phyloP scores from a whole-genome alignment of 768 basidiomycete species.

The Sarcodon aspratus region DNA sequence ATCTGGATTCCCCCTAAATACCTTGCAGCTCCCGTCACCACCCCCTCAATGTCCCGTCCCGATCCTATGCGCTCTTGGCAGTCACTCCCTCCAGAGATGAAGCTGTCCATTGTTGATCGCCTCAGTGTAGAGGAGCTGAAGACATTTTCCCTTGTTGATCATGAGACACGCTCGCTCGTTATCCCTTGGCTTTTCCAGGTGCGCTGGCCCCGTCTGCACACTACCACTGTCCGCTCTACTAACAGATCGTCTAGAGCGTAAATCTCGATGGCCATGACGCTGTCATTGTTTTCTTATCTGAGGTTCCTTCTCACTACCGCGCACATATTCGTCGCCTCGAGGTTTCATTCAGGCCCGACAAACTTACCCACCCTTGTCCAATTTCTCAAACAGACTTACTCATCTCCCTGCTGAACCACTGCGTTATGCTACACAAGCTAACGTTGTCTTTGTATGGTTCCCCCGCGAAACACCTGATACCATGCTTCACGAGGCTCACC shows the following conservation, averaged over 20 bases:
- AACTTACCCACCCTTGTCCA: slow-evolving; percentile 12
- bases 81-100: slow-evolving; percentile 55
- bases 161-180: slow-evolving; percentile 39
- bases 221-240: slow-evolving; percentile 1
- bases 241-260: slow-evolving; percentile 27
- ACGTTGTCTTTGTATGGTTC: slow-evolving; percentile 37
- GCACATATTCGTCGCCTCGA: slow-evolving; percentile 39
- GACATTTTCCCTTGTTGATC: slow-evolving; percentile 37
- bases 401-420: slow-evolving; percentile 36
- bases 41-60: no score
- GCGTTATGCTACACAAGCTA: slow-evolving; percentile 36
- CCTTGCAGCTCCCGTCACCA: no score
- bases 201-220: slow-evolving; percentile 9
- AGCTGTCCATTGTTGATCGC: slow-evolving; percentile 40
- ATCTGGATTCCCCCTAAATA: no score
- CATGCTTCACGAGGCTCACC: slow-evolving; percentile 32
- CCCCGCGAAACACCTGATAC: slow-evolving; percentile 34
- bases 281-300: slow-evolving; percentile 37
- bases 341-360: slow-evolving; percentile 27
- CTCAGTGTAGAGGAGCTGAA: slow-evolving; percentile 34
- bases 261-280: slow-evolving; percentile 33
- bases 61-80: slow-evolving; percentile 26
- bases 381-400: slow-evolving; percentile 32
- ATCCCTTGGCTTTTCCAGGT: slow-evolving; percentile 53
- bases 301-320: slow-evolving; percentile 44